These are phyloP conservation scores for Casuarina equisetifolia DNA, from an alignment of 306 rosid species.

Conservation along the genomic window DNA sequence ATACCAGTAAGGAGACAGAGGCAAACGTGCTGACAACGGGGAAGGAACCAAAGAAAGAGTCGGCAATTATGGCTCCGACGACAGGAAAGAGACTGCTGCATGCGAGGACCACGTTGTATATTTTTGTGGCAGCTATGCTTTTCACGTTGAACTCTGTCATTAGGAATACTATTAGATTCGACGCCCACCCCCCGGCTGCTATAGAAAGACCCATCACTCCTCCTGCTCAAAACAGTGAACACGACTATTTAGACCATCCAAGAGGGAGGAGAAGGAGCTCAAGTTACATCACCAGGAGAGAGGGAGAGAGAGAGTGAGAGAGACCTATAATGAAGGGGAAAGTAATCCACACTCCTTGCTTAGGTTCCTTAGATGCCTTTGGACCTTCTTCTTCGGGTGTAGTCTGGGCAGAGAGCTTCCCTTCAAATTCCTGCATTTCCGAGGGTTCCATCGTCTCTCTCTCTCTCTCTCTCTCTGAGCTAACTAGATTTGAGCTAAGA, in stretches of 20 bases:
- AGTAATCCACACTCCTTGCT: slow-evolving; percentile 46
- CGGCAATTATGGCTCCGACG: slow-evolving; percentile 38
- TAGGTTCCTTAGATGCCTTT: not conserved
- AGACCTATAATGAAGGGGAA: slow-evolving; percentile 48
- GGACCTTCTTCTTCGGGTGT: not conserved
- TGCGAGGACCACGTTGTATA: slow-evolving; percentile 35
- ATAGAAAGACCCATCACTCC: slow-evolving; percentile 28
- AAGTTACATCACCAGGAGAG: not conserved
- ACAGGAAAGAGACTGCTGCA: slow-evolving; percentile 35
- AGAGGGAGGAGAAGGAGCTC: not conserved
- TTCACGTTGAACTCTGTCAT: slow-evolving; percentile 35
- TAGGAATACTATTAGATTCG: slow-evolving; percentile 41
- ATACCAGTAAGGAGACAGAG: slow-evolving; percentile 42
- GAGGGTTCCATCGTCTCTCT: not conserved
- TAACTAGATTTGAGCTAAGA: too few relatives aligned
- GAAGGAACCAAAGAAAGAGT: slow-evolving; percentile 39
- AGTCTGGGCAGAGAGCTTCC: not conserved
- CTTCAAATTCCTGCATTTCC: not conserved
- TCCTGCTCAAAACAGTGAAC: slow-evolving; percentile 22
- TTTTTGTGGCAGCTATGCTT: slow-evolving; percentile 42
- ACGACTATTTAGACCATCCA: not conserved
- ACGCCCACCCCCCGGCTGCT: slow-evolving; percentile 33
- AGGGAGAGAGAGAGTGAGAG: not conserved
- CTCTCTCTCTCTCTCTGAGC: slow-evolving; percentile 2
- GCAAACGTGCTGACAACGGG: slow-evolving; percentile 29